These are phyloP conservation scores for Erodium maritimum DNA, from an alignment of 345 rosid genomes.

Conservation along the genomic window DNA sequence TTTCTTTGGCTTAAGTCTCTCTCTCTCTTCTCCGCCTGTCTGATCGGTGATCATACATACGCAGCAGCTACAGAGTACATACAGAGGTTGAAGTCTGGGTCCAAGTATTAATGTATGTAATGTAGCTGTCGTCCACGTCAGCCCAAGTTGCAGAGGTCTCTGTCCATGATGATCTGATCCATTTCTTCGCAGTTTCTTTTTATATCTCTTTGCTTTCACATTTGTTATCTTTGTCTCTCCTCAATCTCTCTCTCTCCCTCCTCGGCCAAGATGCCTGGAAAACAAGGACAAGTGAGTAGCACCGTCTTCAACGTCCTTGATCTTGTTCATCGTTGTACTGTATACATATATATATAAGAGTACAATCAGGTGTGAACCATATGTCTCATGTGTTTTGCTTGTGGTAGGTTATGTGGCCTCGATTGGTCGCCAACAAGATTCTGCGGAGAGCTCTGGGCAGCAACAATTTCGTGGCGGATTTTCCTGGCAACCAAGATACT, in stretches of 20 bases:
- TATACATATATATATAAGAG: too few species aligned
- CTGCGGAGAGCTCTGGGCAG: conserved; percentile 49
- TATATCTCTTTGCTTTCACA: conserved; percentile 14
- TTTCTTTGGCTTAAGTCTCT: background rate
- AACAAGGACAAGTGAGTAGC: conserved; percentile 35
- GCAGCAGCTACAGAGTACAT: background rate
- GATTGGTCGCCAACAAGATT: conserved; percentile 59
- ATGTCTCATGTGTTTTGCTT: background rate
- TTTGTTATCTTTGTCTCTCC: conserved; percentile 9
- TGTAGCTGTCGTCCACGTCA: conserved; percentile 22
- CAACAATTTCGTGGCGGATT: conserved; percentile 71
- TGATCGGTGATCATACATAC: too few species aligned
- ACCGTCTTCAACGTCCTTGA: background rate
- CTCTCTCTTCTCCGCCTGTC: background rate
- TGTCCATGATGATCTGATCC: conserved; percentile 18
- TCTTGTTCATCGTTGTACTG: background rate
- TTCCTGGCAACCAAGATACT: conserved; percentile 23
- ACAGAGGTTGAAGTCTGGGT: too few species aligned
- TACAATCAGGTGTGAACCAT: too few species aligned
- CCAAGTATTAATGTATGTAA: background rate
- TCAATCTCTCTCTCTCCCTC: conserved; percentile 2
- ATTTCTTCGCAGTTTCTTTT: conserved; percentile 5
- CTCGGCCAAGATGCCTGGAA: conserved; percentile 23
- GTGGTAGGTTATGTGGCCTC: conserved; percentile 68
- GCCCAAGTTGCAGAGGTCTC: conserved; percentile 42